Percentiles rank a stretch among this genome's conserved stretches.
These are phyloP conservation scores for Vachellia pachyceras DNA, from an alignment of 306 rosid species.

Conservation along the genomic window DNA sequence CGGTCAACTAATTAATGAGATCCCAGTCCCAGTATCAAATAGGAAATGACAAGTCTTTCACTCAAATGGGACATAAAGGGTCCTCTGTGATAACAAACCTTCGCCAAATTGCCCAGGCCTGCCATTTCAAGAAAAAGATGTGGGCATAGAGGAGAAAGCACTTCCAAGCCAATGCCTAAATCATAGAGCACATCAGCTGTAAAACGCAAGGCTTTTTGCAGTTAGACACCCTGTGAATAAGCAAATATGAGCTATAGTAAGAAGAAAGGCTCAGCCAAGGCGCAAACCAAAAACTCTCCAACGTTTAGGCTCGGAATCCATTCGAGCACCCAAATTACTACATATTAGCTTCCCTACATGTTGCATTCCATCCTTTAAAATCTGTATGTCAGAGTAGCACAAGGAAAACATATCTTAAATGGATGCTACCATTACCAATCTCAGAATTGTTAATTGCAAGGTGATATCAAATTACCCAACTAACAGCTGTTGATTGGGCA, in stretches of 20 bases:
- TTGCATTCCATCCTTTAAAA: slow-evolving; percentile 95
- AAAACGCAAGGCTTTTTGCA: slow-evolving; percentile 37
- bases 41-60: neutral
- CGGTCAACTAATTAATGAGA: slow-evolving; percentile 5
- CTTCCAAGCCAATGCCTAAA: slow-evolving; percentile 92
- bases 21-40: neutral
- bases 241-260: slow-evolving; percentile 5
- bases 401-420: slow-evolving; percentile 12
- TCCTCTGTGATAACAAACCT: slow-evolving; percentile 52
- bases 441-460: slow-evolving; percentile 22
- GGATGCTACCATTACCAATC: slow-evolving; percentile 20
- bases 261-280: slow-evolving; percentile 27
- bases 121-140: slow-evolving; percentile 95
- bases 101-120: slow-evolving; percentile 91
- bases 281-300: slow-evolving; percentile 90
- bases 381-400: slow-evolving; percentile 48
- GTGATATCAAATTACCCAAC: slow-evolving; percentile 79
- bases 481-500: slow-evolving; percentile 95
- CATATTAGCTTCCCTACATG: slow-evolving; percentile 94
- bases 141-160: slow-evolving; percentile 95
- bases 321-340: slow-evolving; percentile 92
- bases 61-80: slow-evolving; percentile 19
- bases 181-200: slow-evolving; percentile 95
- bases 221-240: slow-evolving; percentile 39
- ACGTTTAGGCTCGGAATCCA: slow-evolving; percentile 96